Evolutionary conservation across 2,329 filamentous ascomycete genomes (phyloP), one percentile per base, ranked within the genome.

Genomic region (Exophiala spinifera): DNA sequence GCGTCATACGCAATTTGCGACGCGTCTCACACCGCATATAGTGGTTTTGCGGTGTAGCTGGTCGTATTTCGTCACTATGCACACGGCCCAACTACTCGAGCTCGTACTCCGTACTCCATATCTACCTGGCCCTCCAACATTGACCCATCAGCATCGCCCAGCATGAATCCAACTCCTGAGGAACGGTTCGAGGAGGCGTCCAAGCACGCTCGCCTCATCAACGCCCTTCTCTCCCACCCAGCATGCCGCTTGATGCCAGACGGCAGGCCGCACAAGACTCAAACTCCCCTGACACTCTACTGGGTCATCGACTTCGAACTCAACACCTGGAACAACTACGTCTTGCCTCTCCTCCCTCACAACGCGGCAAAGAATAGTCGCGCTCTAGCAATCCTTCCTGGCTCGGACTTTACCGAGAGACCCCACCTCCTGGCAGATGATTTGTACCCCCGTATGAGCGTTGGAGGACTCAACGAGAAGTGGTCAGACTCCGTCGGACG

Each of bases 191-290:
- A 44, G 4, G n/a, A n/a, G 11, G 53, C 53, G 15, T 40, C 39
- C 19, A 44, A 53, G 42, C 52, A 55, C 33, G 56, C 52, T 15
- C 37, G 42, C n/a, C 49, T 59, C 19, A n/a, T 59, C 23, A 47
- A 49, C 3, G 48, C 56, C 14, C 52, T 59, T 3, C 43, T 49
- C n/a, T 43, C 44, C 3, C 56, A 55, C 42, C 56, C 56, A 25
- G 20, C 28, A 15, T 46, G 49, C 39, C 5, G 21, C 7, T 28
- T 43, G 20, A 53, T 28, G 1, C 3, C 37, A 17, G 28, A 50
- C 2, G 39, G 51, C 6, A 19, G 43, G 15, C 47, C 56, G 7
- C 49, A 59, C 31, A 39, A 33, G 11, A 7, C 45, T 28, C 43
- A 51, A 20, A 59, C 44, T n/a, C 56, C 42, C 20, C 8, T 45